A percentile compares a stretch with the other conserved stretches of the same genome.
Evolutionary conservation across 202 grass and related monocot species (phyloP).

Genomic region (Bolboschoenoplectus hybrid): DNA sequence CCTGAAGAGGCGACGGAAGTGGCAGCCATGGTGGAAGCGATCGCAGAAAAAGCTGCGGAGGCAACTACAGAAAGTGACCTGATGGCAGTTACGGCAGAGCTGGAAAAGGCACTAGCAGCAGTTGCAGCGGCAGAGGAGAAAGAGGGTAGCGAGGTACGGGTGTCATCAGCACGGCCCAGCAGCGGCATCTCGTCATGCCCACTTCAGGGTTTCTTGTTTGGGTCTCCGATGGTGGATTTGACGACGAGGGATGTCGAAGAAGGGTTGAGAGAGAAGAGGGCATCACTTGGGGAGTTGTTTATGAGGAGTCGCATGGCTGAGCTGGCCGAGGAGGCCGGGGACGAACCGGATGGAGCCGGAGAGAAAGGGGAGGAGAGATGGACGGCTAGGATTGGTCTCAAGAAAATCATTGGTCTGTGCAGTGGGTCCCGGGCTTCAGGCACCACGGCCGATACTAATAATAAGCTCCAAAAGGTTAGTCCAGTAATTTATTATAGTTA

Average conservation of each 20-base stretch:
- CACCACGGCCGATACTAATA: slow-evolving; percentile 40
- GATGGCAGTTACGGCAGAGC: slow-evolving; percentile 71
- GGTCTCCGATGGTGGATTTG: slow-evolving; percentile 63
- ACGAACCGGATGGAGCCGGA: slow-evolving; percentile 30
- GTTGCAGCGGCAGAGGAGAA: slow-evolving; percentile 48
- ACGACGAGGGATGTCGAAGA: slow-evolving; percentile 42
- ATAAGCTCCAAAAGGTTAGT: slow-evolving; percentile 83
- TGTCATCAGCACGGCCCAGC: slow-evolving; percentile 76
- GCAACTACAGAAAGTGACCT: slow-evolving; percentile 83
- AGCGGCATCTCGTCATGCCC: slow-evolving; percentile 65
- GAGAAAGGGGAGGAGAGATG: slow-evolving; percentile 43
- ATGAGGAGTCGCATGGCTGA: slow-evolving; percentile 77
- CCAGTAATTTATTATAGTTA: not conserved
- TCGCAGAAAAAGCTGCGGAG: slow-evolving; percentile 68
- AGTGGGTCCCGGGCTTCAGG: slow-evolving; percentile 13
- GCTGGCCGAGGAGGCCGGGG: slow-evolving; percentile 45
- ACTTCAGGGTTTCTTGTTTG: slow-evolving; percentile 86
- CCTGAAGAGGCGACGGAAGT: slow-evolving; percentile 23
- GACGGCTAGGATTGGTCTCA: slow-evolving; percentile 35
- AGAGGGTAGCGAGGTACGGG: slow-evolving; percentile 23
- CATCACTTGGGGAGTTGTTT: slow-evolving; percentile 96
- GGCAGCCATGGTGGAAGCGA: slow-evolving; percentile 48
- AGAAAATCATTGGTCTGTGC: slow-evolving; percentile 37
- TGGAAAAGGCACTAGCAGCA: slow-evolving; percentile 80
- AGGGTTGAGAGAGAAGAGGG: slow-evolving; percentile 47